Conservation (phyloP, 2,329 filamentous ascomycete genomes). For the Aspergillus hortae region DNA sequence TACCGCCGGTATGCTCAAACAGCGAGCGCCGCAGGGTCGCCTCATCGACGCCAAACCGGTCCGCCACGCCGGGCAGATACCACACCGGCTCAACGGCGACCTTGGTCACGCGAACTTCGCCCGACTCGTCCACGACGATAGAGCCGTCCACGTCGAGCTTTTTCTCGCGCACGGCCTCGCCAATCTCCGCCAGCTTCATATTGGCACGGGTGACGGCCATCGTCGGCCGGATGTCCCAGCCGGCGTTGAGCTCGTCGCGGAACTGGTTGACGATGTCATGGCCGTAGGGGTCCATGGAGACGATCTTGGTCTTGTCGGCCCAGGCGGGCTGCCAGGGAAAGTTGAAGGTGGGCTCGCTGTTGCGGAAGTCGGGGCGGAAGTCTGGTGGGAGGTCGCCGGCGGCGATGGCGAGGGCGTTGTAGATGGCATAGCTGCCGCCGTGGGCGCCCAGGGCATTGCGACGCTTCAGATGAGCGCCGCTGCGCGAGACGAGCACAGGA, state of each 20-base stretch:
- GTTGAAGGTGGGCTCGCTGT: slow-evolving; percentile 86
- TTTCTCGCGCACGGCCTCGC: slow-evolving; percentile 78
- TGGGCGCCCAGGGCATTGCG: slow-evolving; percentile 62
- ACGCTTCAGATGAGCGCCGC: slow-evolving; percentile 29
- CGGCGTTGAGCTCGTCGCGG: slow-evolving; percentile 71
- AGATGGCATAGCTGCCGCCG: slow-evolving; percentile 93
- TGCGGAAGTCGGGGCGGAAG: slow-evolving; percentile 73
- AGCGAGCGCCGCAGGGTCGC: slow-evolving; percentile 78
- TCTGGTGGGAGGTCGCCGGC: slow-evolving; percentile 82
- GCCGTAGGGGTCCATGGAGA: slow-evolving; percentile 93
- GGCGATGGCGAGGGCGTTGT: slow-evolving; percentile 88
- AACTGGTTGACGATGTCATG: slow-evolving; percentile 79
- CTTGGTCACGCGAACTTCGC: slow-evolving; percentile 91
- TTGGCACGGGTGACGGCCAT: slow-evolving; percentile 90
- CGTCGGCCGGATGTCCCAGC: slow-evolving; percentile 74
- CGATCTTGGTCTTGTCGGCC: slow-evolving; percentile 88
- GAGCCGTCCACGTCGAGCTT: slow-evolving; percentile 78
- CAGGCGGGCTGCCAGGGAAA: slow-evolving; percentile 89
- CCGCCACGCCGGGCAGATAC: slow-evolving; percentile 83
- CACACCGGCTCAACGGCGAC: slow-evolving; percentile 93
- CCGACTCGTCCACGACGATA: slow-evolving; percentile 79
- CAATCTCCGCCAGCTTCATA: slow-evolving; percentile 95
- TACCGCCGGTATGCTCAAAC: slow-evolving; percentile 94
- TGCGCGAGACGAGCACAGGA: slow-evolving; percentile 72
- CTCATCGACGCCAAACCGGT: slow-evolving; percentile 90